Conservation (phyloP, 257 asterid genomes). For the Nicotiana knightiana region DNA sequence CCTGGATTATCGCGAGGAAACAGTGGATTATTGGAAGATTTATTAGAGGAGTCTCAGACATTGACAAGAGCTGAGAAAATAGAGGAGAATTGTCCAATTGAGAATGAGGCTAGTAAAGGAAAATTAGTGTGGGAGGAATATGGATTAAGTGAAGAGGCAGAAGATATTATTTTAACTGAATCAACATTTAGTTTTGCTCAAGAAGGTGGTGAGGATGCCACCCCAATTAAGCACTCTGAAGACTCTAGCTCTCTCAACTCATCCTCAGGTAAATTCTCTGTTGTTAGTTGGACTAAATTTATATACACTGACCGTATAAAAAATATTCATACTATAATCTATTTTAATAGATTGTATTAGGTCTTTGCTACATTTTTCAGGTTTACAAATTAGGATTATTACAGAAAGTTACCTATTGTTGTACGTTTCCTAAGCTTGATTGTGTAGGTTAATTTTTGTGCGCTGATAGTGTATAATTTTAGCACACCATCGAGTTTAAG, state of each 20-base stretch:
- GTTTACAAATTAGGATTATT: neutral
- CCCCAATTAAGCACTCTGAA: constrained; percentile 18
- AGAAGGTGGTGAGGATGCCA: constrained; percentile 14
- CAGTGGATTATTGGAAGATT: constrained; percentile 54
- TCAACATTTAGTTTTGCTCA: constrained; percentile 7
- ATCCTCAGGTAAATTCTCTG: neutral
- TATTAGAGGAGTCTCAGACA: constrained; percentile 41
- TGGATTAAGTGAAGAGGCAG: constrained; percentile 15
- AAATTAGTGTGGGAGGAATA: constrained; percentile 15
- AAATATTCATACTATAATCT: too few relatives aligned
- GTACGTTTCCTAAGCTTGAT: neutral
- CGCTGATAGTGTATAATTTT: neutral
- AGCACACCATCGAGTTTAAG: neutral
- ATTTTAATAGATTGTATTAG: too few relatives aligned
- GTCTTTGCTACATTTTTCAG: too few relatives aligned
- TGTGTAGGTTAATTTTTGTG: neutral
- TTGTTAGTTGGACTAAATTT: neutral
- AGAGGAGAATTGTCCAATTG: neutral
- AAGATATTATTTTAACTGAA: constrained; percentile 16
- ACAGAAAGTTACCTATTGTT: neutral
- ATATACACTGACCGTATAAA: neutral
- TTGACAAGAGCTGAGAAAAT: constrained; percentile 20
- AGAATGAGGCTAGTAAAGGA: constrained; percentile 1
- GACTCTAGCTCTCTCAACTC: constrained; percentile 17
- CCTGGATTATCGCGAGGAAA: constrained; percentile 12